phyloP scores from a whole-genome alignment of 78 protist species.

The Goniomonas avonlea region DNA sequence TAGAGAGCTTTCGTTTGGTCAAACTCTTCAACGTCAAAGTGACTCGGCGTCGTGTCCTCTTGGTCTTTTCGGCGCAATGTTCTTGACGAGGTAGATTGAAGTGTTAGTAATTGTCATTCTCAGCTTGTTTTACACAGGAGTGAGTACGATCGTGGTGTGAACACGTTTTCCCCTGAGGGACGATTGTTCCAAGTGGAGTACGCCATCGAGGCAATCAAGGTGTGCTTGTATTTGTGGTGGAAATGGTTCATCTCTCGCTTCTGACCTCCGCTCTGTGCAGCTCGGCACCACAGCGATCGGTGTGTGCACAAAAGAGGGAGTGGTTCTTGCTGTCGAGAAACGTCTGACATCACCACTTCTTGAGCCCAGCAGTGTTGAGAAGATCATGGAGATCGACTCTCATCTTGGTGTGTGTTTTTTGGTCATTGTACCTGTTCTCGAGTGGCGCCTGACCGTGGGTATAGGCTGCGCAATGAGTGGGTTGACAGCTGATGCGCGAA shows the following conservation, averaged over 20 bases:
- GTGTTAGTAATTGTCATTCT: no score
- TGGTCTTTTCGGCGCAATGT: no score
- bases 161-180: conserved; percentile 99
- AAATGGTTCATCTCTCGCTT: no score
- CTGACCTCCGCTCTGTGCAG: conserved; percentile 29
- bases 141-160: conserved; percentile 97
- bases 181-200: conserved; percentile 88
- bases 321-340: conserved; percentile 94
- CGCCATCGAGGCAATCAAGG: conserved; percentile 95
- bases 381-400: conserved; percentile 67
- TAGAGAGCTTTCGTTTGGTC: no score
- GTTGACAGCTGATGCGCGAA: conserved; percentile 93
- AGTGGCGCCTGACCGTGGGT: no score
- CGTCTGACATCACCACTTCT: conserved; percentile 86
- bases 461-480: conserved; percentile 89
- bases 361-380: conserved; percentile 76
- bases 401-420: no score
- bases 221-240: background rate
- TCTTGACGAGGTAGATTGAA: no score
- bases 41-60: no score
- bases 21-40: no score
- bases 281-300: conserved; percentile 95
- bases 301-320: conserved; percentile 93
- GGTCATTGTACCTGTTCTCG: no score
- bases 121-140: no score